Evolutionary conservation across 1,284 basidiomycete genomes (phyloP).

Genomic region (Irpex lacteus): DNA sequence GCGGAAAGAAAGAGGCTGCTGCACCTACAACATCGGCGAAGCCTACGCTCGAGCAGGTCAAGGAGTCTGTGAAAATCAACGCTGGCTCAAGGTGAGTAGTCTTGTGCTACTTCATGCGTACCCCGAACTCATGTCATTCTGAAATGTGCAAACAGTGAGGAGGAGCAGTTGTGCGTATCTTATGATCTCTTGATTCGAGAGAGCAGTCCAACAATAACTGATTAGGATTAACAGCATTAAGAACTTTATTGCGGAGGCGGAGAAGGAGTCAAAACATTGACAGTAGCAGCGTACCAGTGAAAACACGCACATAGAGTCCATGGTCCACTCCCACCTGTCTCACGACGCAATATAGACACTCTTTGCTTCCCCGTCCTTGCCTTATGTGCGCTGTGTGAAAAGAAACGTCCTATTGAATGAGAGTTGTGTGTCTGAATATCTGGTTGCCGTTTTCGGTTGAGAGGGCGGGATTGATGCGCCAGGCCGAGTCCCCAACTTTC

Average conservation of each 20-base stretch:
- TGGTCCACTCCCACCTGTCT: background rate
- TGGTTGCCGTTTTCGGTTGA: background rate
- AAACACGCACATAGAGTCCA: background rate
- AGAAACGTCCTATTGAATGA: background rate
- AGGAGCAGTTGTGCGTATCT: constrained; percentile 67
- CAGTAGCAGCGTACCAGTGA: background rate
- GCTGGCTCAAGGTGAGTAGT: constrained; percentile 63
- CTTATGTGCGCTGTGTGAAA: background rate
- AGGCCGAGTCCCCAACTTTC: background rate
- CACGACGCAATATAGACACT: background rate
- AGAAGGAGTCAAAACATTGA: constrained; percentile 52
- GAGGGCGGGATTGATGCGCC: background rate
- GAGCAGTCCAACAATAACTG: constrained; percentile 33
- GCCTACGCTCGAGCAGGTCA: constrained; percentile 49
- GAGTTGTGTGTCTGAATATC: background rate
- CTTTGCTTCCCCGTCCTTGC: background rate
- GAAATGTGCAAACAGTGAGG: constrained; percentile 43
- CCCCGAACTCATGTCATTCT: background rate
- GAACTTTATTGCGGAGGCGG: constrained; percentile 75
- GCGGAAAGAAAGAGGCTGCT: constrained; percentile 49
- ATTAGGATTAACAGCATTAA: constrained; percentile 63
- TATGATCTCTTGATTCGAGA: constrained; percentile 7
- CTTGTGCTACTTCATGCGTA: constrained; percentile 7
- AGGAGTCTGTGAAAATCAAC: constrained; percentile 57
- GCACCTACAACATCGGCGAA: constrained; percentile 30